These are phyloP conservation scores for Paramecium sexaurelia DNA, from an alignment of 73 alveolate genomes.

Conservation along the genomic window DNA sequence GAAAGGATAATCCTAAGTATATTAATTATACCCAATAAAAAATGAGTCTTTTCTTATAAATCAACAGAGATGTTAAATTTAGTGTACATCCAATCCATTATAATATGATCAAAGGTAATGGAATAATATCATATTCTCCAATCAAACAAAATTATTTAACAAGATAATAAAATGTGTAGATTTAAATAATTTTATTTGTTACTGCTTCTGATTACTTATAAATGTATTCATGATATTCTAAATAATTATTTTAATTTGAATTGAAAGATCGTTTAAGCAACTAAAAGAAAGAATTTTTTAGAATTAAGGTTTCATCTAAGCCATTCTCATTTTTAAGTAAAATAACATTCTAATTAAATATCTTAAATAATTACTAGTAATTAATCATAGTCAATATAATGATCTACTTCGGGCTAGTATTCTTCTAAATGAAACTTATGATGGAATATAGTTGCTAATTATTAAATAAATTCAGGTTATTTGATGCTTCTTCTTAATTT, in stretches of 20 bases:
- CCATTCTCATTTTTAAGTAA: constrained; percentile 7
- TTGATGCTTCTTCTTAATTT: not conserved
- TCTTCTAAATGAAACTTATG: not conserved
- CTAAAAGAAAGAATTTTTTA: not conserved
- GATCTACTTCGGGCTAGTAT: constrained; percentile 23
- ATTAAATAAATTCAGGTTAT: not conserved
- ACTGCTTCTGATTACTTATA: not conserved
- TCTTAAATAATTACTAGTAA: not conserved
- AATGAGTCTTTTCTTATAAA: not conserved
- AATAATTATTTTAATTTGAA: not conserved
- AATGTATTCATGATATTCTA: not conserved
- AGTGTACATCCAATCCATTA: constrained; percentile 13
- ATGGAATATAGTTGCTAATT: not conserved
- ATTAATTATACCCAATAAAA: not conserved
- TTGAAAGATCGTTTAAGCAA: not conserved
- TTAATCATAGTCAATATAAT: constrained; percentile 4
- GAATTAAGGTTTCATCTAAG: not conserved
- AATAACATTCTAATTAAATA: not conserved
- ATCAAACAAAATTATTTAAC: not conserved
- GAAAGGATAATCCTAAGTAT: not conserved
- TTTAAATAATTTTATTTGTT: not conserved
- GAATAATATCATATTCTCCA: not conserved
- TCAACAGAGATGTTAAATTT: not conserved
- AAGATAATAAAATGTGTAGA: not conserved
- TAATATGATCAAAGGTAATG: not conserved